phyloP scores from a whole-genome alignment of 192 early-diverging fungal species.

The Backusella luteola region DNA sequence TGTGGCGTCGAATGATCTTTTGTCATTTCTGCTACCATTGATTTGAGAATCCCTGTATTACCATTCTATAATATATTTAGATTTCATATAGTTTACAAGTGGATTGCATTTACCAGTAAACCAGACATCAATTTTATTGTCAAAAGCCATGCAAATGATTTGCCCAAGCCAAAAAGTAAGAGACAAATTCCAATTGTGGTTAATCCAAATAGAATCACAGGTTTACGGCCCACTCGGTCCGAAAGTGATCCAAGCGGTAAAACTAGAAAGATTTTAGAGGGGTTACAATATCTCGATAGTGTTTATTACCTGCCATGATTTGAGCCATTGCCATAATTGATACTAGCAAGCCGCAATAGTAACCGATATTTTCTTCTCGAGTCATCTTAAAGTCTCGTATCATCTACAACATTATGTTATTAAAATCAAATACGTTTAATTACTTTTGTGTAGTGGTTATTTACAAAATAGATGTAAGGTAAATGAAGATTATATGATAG shows the following conservation, averaged over 20 bases:
- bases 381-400: conserved; percentile 66
- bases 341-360: conserved; percentile 45
- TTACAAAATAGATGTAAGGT: conserved; percentile 19
- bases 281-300: not conserved
- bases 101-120: conserved; percentile 26
- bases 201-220: conserved; percentile 68
- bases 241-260: conserved; percentile 63
- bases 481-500: conserved; percentile 13
- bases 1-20: conserved; percentile 59
- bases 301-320: conserved; percentile 36
- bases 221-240: conserved; percentile 69
- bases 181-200: conserved; percentile 59
- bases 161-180: conserved; percentile 62
- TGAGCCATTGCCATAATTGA: conserved; percentile 52
- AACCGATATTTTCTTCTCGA: conserved; percentile 54
- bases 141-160: conserved; percentile 51
- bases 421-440: not conserved
- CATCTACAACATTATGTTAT: conserved; percentile 5
- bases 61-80: conserved; percentile 42
- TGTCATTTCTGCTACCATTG: conserved; percentile 72
- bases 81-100: too few relatives aligned
- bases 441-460: not conserved
- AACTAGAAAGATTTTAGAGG: not conserved
- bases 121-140: conserved; percentile 54
- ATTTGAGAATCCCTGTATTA: conserved; percentile 64